Evolutionary conservation across 768 basidiomycete genomes (phyloP).

Genomic region (Tylopilus balloui): DNA sequence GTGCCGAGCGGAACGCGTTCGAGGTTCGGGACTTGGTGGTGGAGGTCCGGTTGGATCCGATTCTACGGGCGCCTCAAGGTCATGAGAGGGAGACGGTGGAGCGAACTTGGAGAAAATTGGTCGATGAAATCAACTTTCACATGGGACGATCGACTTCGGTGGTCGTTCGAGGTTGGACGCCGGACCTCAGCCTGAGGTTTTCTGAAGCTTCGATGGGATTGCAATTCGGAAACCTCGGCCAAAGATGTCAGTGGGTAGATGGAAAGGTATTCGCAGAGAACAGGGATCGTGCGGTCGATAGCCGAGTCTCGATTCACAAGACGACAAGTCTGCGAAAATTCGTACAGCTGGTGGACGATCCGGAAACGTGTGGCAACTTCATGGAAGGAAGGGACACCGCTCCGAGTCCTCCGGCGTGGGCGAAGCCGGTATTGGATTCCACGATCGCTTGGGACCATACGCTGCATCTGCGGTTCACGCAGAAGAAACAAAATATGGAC

Average conservation of each 20-base stretch:
- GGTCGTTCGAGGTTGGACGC: background rate
- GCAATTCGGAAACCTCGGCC: background rate
- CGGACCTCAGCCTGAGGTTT: background rate
- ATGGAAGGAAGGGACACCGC: background rate
- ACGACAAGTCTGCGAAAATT: background rate
- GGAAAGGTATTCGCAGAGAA: rapidly evolving
- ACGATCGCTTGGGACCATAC: background rate
- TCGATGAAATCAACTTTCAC: background rate
- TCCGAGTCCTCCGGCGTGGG: too few species aligned
- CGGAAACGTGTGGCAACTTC: background rate
- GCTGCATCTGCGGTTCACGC: background rate
- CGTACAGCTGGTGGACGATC: background rate
- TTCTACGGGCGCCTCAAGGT: background rate
- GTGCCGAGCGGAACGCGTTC: background rate
- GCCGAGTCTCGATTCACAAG: background rate
- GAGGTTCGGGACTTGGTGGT: background rate
- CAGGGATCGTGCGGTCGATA: too few species aligned
- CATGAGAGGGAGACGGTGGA: background rate
- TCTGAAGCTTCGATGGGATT: background rate
- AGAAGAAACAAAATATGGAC: background rate
- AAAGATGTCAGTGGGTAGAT: background rate
- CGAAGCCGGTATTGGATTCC: background rate
- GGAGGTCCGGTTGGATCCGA: background rate
- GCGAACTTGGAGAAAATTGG: background rate
- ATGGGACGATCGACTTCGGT: background rate